Conservation (phyloP, 2,329 filamentous ascomycete genomes). For the Diaporthe ilicicola region DNA sequence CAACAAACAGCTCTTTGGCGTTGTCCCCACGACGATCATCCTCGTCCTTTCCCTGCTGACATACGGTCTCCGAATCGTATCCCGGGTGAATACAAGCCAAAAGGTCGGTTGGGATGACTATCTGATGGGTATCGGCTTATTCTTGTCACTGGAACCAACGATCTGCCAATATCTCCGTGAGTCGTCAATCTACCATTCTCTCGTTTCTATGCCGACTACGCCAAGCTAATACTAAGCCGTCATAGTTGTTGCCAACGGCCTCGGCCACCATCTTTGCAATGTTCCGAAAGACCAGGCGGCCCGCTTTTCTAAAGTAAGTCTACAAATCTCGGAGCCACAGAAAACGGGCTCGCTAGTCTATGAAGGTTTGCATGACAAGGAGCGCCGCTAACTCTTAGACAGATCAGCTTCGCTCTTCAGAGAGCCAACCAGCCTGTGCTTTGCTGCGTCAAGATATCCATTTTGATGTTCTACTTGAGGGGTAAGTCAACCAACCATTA, state of each 20-base stretch:
- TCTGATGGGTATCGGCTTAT: slow-evolving; percentile 25
- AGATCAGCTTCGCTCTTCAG: slow-evolving; percentile 35
- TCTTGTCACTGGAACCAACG: slow-evolving; percentile 27
- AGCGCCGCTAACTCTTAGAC: neutral
- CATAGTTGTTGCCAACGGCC: slow-evolving; percentile 26
- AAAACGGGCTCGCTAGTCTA: neutral
- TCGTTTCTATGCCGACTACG: accelerated
- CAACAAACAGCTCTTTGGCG: slow-evolving; percentile 16
- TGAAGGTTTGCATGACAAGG: neutral
- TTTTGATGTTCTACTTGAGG: slow-evolving; percentile 37
- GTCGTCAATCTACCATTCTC: neutral
- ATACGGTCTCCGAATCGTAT: slow-evolving; percentile 20
- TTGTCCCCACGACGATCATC: slow-evolving; percentile 28
- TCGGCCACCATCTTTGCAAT: slow-evolving; percentile 31
- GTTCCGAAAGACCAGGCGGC: slow-evolving; percentile 1
- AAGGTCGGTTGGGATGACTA: slow-evolving; percentile 29
- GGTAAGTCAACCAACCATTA: neutral
- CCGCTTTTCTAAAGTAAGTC: slow-evolving; percentile 13
- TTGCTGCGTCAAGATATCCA: slow-evolving; percentile 35
- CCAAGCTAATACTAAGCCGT: neutral
- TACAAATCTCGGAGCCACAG: too few species aligned
- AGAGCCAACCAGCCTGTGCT: slow-evolving; percentile 33
- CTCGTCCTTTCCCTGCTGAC: slow-evolving; percentile 25
- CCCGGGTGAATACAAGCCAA: slow-evolving; percentile 25
- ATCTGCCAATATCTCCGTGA: slow-evolving; percentile 31